These are phyloP conservation scores for Lenzites betulinus DNA, from an alignment of 768 basidiomycete genomes.

Conservation along the genomic window DNA sequence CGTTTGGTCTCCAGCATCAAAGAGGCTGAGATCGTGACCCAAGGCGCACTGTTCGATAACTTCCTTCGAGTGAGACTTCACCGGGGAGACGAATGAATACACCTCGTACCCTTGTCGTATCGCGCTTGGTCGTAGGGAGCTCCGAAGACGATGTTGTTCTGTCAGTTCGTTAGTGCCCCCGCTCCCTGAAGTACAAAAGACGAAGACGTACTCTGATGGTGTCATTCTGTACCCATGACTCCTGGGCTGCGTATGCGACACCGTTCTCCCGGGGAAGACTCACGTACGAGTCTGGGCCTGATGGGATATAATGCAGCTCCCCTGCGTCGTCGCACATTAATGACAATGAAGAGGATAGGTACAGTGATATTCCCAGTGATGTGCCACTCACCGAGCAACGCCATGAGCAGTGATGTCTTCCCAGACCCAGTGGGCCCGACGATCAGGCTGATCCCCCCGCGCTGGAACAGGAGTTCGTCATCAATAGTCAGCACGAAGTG, in stretches of 20 bases:
- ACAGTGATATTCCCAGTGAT: too few species aligned
- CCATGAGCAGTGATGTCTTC: slow-evolving; percentile 55
- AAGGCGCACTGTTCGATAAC: slow-evolving; percentile 43
- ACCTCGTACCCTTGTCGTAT: slow-evolving; percentile 24
- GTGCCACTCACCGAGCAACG: slow-evolving; percentile 17
- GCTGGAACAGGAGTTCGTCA: slow-evolving; percentile 53
- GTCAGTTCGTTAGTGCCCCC: background rate
- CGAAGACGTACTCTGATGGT: slow-evolving; percentile 35
- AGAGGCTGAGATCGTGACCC: slow-evolving; percentile 47
- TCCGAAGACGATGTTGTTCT: slow-evolving; percentile 33
- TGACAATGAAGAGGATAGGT: too few species aligned
- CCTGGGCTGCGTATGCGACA: slow-evolving; percentile 52
- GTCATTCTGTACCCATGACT: slow-evolving; percentile 52
- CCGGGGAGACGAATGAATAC: background rate
- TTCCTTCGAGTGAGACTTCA: background rate
- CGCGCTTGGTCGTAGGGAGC: slow-evolving; percentile 29
- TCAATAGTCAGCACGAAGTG: slow-evolving; percentile 50
- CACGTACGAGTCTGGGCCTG: slow-evolving; percentile 39
- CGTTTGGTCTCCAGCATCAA: slow-evolving; percentile 51
- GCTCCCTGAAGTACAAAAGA: background rate
- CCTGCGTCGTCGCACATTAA: too few species aligned
- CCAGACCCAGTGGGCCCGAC: slow-evolving; percentile 60
- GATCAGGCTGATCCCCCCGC: slow-evolving; percentile 53
- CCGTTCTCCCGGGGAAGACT: slow-evolving; percentile 46
- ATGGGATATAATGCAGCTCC: slow-evolving; percentile 36